Percentiles rank a stretch among this genome's conserved stretches.
These are phyloP conservation scores for Myxozyma neglecta DNA, from an alignment of 805 yeast species.

Conservation along the genomic window DNA sequence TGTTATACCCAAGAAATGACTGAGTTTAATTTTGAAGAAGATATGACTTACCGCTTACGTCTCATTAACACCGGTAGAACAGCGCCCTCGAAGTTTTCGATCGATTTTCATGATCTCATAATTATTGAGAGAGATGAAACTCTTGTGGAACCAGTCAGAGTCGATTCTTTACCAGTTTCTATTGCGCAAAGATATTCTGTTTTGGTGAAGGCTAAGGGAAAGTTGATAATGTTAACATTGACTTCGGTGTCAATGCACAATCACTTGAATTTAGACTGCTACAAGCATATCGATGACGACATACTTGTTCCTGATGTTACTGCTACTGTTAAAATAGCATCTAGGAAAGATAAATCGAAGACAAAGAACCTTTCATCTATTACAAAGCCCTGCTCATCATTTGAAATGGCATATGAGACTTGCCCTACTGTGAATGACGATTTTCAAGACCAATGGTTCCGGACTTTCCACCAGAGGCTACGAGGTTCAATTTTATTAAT, in stretches of 20 bases:
- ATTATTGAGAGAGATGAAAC: constrained; percentile 22
- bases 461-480: constrained; percentile 36
- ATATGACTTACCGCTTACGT: constrained; percentile 17
- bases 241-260: constrained; percentile 3
- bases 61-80: constrained; percentile 13
- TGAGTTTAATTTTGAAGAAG: constrained; percentile 8
- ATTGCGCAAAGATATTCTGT: constrained; percentile 28
- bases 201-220: constrained; percentile 5
- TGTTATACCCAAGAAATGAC: constrained; percentile 29
- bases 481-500: constrained; percentile 39
- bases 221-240: neutral
- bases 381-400: neutral
- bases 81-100: constrained; percentile 7
- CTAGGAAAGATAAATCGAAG: neutral
- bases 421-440: neutral
- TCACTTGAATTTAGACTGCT: constrained; percentile 6
- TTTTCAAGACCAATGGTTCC: constrained; percentile 13
- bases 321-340: neutral
- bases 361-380: neutral
- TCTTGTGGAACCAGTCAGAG: neutral
- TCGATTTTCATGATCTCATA: constrained; percentile 15
- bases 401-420: neutral
- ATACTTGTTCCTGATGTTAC: neutral
- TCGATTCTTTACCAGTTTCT: constrained; percentile 6
- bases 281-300: constrained; percentile 20